These are phyloP conservation scores for Clavispora fructus DNA, from an alignment of 805 yeast species.

Conservation along the genomic window DNA sequence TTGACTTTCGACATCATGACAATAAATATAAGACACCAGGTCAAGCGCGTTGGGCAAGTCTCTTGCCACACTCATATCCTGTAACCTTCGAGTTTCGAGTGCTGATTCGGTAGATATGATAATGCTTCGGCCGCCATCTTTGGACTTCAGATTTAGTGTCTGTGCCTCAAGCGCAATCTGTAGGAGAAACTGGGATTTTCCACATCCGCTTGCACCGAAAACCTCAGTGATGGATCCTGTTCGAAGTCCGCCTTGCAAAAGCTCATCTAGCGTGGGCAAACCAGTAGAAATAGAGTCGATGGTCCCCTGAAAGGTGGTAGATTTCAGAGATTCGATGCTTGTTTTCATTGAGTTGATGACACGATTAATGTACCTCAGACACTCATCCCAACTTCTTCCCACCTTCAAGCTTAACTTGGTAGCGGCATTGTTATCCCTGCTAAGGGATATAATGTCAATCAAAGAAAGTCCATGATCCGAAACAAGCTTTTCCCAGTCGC, in stretches of 20 bases:
- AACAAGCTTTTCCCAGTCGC: not conserved
- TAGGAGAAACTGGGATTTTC: conserved; percentile 76
- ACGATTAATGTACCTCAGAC: not conserved
- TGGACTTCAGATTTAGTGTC: not conserved
- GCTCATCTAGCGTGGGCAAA: conserved; percentile 4
- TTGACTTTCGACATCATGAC: conserved; percentile 66
- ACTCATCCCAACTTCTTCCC: not conserved
- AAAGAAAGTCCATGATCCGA: not conserved
- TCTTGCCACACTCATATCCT: conserved; percentile 16
- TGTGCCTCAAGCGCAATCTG: conserved; percentile 62
- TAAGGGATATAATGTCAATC: conserved; percentile 1
- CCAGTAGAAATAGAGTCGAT: conserved; percentile 5
- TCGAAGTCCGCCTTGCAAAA: conserved; percentile 10
- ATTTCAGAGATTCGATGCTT: not conserved
- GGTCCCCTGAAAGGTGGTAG: not conserved
- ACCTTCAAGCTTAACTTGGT: not conserved
- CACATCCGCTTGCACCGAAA: conserved; percentile 80
- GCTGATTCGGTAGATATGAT: conserved; percentile 76
- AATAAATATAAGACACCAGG: conserved; percentile 48
- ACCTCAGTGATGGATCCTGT: conserved; percentile 50
- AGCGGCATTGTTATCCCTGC: conserved; percentile 5
- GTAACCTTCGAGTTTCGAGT: conserved; percentile 59
- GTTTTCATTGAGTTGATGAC: not conserved
- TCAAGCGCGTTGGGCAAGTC: conserved; percentile 13
- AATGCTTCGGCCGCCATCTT: conserved; percentile 27